Base-by-base conservation (phyloP, 2,329 filamentous ascomycete genomes). In the Phaeosphaeriaceae sp. region DNA sequence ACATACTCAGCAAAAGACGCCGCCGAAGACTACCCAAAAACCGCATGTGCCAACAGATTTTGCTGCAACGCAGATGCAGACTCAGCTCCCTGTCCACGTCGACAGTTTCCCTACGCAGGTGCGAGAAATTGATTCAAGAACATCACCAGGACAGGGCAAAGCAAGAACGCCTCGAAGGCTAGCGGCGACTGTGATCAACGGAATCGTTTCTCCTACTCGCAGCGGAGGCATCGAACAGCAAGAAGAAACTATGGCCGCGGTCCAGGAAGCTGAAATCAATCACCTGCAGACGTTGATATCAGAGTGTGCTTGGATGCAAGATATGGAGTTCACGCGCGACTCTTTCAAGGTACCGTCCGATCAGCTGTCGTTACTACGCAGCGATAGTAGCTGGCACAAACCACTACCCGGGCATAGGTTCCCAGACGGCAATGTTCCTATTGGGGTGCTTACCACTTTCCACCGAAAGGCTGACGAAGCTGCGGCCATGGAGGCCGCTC, bases 321-420 rank as follows among this genome's bases (percentile, higher is more conserved):
- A 61, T 6, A 55, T 70, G 11, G 53, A 61, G 7, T 60, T 72
- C 52, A 65, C 65, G 41, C 66, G 63, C 46, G 62, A 63, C 21
- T 41, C 66, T 15, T 48, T 62, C n/a, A 71, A 56, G 27, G 73
- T 80, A 5, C 79, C 83, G 1, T 75, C 70, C 24, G 78, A 83
- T 17, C 87, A 89, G 63, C 67, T 72, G 45, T 64, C 75, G 9
- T 74, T 89, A 5, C 72, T 89, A 1, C 78, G 81, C 6, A 69
- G 77, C 11, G 59, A 74, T 6, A 76, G 81, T 17, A 83, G 68
- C 40, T 71, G 69, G 69, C 53, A 63, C 22, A 65, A 68, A 50
- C 61, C 78, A 10, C 61, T 69, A 17, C 69, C 76, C 3, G 79
- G 79, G 17, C 54, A 62, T 2, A 60, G 59, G 7, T 76, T 79